Conservation (phyloP, 1,284 basidiomycete genomes). For the Schizopora paradoxa region DNA sequence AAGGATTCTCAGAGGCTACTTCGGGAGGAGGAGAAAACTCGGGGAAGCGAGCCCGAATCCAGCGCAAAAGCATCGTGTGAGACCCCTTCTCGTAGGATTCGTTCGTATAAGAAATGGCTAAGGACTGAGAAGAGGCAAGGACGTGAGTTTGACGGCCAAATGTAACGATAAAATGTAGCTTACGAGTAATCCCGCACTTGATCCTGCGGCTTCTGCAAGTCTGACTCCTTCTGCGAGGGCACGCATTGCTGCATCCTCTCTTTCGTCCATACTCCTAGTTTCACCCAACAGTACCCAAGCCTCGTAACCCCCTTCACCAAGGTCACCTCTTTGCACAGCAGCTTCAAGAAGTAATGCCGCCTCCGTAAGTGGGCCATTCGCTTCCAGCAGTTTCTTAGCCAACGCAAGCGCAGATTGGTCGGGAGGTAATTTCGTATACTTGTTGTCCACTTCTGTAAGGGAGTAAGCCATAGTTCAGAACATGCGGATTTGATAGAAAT, state of each 20-base stretch:
- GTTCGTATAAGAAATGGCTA: constrained; percentile 97
- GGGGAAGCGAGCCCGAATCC: constrained; percentile 80
- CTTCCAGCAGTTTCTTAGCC: constrained; percentile 69
- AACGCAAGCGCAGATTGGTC: constrained; percentile 54
- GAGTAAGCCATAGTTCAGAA: constrained; percentile 5
- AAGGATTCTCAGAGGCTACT: constrained; percentile 63
- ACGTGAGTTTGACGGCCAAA: constrained; percentile 8
- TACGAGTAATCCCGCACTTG: constrained; percentile 82
- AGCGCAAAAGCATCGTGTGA: constrained; percentile 83
- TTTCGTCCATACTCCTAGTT: constrained; percentile 95
- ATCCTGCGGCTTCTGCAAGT: constrained; percentile 54
- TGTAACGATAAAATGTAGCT: constrained; percentile 27
- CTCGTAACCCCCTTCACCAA: constrained; percentile 79
- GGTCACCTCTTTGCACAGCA: constrained; percentile 74
- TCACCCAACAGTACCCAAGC: constrained; percentile 94
- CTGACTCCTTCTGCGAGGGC: constrained; percentile 68
- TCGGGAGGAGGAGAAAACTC: constrained; percentile 47
- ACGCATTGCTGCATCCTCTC: constrained; percentile 74
- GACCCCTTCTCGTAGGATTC: constrained; percentile 90
- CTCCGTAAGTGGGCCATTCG: constrained; percentile 82
- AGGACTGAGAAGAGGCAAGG: constrained; percentile 49
- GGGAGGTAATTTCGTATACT: constrained; percentile 52
- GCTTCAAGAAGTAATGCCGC: constrained; percentile 83
- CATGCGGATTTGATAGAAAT: constrained; percentile 22
- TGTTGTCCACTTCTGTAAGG: constrained; percentile 59